Percentiles rank a stretch among this genome's conserved stretches.
These are phyloP conservation scores for Suillus occidentalis DNA, from an alignment of 768 basidiomycete genomes.

Conservation along the genomic window DNA sequence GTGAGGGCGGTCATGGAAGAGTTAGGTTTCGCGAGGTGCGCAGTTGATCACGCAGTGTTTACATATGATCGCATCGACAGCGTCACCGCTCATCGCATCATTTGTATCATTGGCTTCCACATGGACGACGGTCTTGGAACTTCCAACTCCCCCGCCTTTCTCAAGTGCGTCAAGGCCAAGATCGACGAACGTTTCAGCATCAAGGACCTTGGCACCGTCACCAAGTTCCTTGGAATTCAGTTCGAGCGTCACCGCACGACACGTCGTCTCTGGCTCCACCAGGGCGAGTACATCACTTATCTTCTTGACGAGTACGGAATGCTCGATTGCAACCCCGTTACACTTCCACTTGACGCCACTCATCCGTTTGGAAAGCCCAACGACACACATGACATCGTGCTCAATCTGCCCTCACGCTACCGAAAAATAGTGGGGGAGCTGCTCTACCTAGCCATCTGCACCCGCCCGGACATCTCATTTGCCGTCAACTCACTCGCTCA, in stretches of 20 bases:
- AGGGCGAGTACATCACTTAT: not conserved
- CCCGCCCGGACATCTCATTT: slow-evolving; percentile 14
- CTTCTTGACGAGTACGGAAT: not conserved
- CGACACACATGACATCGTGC: not conserved
- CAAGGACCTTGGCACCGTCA: not conserved
- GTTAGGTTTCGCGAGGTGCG: not conserved
- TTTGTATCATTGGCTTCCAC: not conserved
- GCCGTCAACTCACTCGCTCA: slow-evolving; percentile 30
- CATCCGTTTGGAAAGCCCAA: not conserved
- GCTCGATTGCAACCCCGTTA: not conserved
- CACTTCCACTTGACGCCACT: not conserved
- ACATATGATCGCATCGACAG: not conserved
- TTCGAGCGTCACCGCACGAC: not conserved
- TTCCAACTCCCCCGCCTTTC: not conserved
- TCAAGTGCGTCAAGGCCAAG: not conserved
- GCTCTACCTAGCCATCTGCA: not conserved
- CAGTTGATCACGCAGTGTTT: not conserved
- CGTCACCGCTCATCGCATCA: not conserved
- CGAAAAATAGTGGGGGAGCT: not conserved
- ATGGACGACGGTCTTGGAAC: not conserved
- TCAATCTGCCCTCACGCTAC: not conserved
- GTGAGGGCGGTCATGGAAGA: not conserved
- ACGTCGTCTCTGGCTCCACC: not conserved
- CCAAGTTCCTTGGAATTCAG: not conserved
- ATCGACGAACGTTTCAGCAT: not conserved